Evolutionary conservation across 2,329 filamentous ascomycete species (phyloP), one percentile per base, ranked within the genome.

Genomic region (Berkeleyomyces rouxiae): DNA sequence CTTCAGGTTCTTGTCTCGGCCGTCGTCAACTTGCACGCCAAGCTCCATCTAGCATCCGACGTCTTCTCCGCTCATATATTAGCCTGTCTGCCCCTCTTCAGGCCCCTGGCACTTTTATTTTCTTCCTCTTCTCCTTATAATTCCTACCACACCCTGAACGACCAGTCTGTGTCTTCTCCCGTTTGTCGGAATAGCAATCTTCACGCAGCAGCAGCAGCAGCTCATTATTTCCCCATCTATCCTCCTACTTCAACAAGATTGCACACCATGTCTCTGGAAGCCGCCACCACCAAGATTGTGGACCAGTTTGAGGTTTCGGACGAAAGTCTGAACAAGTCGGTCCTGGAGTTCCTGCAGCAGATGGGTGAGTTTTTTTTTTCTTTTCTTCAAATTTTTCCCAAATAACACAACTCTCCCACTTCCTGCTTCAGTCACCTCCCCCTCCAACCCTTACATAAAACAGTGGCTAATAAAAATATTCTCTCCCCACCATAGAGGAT

Each of bases 301-400:
- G 82, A 82, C 68, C 83, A 93, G 73, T 97, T 97, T 75, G 88
- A 95, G 62, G 92, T 91, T 74, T 79, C 83, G 65, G 80, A 90
- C 69, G 82, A 85, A 61, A 81, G 90, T 74, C 81, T 96, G 70
- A 89, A 90, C 72, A 82, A 80, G 69, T 88, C 84, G 67, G 90
- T 96, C 66, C 78, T 83, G 67, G 90, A 96, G 73, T 99, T 96
- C 71, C 81, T 96, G 67, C 78, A 79, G 65, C 85, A 97, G 76
- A 91, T 96, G 85, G 78, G 87, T 80, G 74, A 63, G 75, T 73
- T 57, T 55, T 13, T 57, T 49, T 7, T 7, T 43, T 42, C 10
- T 42, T 42, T 42, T 42, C 11, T 42, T 42, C 6, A 42, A 42
- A 2, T 42, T 42, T 42, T 1, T 3, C 7, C 7, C 40, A 1